phyloP scores from a whole-genome alignment of 179 eudicot species.

The Monotropa hypopitys region DNA sequence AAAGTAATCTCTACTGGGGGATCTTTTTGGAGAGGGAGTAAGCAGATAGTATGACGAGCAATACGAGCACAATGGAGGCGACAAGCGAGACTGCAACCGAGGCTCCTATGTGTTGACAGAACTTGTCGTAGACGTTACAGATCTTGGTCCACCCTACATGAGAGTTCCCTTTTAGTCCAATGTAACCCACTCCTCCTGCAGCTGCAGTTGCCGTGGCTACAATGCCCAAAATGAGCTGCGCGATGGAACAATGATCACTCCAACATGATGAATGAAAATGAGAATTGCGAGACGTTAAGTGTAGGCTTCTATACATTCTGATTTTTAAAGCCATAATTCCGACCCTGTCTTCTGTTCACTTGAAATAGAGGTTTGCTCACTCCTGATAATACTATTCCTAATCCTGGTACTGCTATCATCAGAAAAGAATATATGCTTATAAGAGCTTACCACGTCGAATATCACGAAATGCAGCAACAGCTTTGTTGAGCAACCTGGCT shows the following conservation, averaged over 20 bases:
- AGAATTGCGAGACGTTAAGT: background rate
- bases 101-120: constrained; percentile 40
- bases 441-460: constrained; percentile 40
- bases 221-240: constrained; percentile 54
- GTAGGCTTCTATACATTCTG: background rate
- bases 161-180: constrained; percentile 47
- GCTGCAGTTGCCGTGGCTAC: constrained; percentile 59
- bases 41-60: constrained; percentile 42
- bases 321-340: background rate
- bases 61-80: constrained; percentile 36
- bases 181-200: constrained; percentile 51
- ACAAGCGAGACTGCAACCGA: constrained; percentile 35
- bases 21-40: constrained; percentile 32
- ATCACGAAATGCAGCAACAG: constrained; percentile 19
- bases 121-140: constrained; percentile 33
- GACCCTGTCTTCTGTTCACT: background rate
- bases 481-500: constrained; percentile 18
- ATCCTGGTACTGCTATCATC: background rate
- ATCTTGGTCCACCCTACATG: constrained; percentile 37
- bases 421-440: background rate
- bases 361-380: constrained; percentile 2
- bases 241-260: background rate
- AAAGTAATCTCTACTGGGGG: constrained; percentile 10
- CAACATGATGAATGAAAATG: constrained; percentile 18
- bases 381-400: background rate